These are phyloP conservation scores for Mimosa pudica DNA, from an alignment of 306 rosid genomes.

Conservation along the genomic window DNA sequence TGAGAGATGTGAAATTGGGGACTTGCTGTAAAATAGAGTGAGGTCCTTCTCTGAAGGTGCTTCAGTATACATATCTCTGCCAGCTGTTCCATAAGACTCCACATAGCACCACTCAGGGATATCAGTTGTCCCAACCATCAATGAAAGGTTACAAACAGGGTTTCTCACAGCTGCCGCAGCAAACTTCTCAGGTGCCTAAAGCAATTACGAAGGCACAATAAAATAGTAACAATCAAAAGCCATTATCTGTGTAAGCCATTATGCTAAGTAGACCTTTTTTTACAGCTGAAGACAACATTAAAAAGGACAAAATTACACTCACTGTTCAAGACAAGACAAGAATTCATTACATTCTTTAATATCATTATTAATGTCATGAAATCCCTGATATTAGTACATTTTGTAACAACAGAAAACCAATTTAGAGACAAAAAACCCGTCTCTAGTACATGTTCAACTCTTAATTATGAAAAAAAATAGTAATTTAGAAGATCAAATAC, in stretches of 20 bases:
- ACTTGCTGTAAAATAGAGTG: conserved; percentile 64
- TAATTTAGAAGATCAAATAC: background rate
- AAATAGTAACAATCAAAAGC: conserved; percentile 13
- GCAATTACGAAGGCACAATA: conserved; percentile 35
- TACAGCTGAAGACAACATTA: background rate
- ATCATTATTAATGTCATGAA: conserved; percentile 16
- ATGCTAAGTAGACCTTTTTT: conserved; percentile 1
- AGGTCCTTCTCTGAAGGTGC: conserved; percentile 78
- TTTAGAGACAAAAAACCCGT: background rate
- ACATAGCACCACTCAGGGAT: conserved; percentile 94
- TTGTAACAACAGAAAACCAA: background rate
- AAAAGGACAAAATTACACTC: background rate
- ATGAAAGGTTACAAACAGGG: conserved; percentile 77
- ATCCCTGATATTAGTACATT: conserved; percentile 4
- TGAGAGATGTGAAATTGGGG: conserved; percentile 80
- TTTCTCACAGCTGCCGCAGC: conserved; percentile 75
- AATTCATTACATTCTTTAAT: conserved; percentile 2
- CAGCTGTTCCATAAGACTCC: conserved; percentile 64
- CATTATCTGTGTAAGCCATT: background rate
- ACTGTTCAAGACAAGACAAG: background rate
- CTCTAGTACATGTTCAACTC: conserved; percentile 6
- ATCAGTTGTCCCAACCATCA: conserved; percentile 88
- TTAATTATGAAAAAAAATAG: background rate
- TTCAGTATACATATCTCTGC: conserved; percentile 59
- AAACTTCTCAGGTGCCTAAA: conserved; percentile 92